Conservation (phyloP, 2,329 filamentous ascomycete species). For the Penicillium sp. region DNA sequence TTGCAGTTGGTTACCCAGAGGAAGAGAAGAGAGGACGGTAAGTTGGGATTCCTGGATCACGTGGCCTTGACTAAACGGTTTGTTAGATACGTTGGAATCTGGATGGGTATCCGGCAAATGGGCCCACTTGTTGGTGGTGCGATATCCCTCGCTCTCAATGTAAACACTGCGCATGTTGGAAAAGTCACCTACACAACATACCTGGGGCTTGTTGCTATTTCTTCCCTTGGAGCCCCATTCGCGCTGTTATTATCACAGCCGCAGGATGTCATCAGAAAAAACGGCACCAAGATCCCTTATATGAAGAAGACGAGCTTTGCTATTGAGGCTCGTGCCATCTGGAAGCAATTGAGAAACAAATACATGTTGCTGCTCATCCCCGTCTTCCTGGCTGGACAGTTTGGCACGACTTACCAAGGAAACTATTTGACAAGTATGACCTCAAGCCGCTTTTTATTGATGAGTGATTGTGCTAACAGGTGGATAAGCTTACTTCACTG, state of each 20-base stretch:
- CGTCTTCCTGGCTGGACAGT: conserved; percentile 52
- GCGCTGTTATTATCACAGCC: conserved; percentile 49
- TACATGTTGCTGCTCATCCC: conserved; percentile 53
- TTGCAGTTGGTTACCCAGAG: conserved; percentile 48
- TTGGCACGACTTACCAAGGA: conserved; percentile 53
- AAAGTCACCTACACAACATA: conserved; percentile 49
- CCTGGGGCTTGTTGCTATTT: conserved; percentile 36
- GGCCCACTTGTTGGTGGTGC: conserved; percentile 55
- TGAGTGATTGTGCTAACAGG: too few species aligned
- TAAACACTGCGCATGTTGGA: conserved; percentile 43
- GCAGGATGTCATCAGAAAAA: conserved; percentile 45
- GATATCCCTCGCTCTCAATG: conserved; percentile 53
- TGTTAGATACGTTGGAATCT: conserved; percentile 47
- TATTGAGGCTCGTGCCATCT: conserved; percentile 41
- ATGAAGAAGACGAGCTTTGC: conserved; percentile 28
- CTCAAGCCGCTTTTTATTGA: neutral
- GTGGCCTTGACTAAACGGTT: neutral
- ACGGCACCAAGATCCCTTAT: conserved; percentile 35
- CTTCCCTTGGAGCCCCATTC: conserved; percentile 49
- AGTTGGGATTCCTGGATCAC: conserved; percentile 17
- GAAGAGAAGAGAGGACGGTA: conserved; percentile 46
- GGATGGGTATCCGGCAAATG: conserved; percentile 55
- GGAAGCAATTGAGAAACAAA: conserved; percentile 42
- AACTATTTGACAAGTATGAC: conserved; percentile 49
- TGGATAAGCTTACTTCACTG: conserved; percentile 48